Percentiles rank a stretch among this genome's conserved stretches.
These are phyloP conservation scores for Serendipita sp. DNA, from an alignment of 1,284 basidiomycete genomes.

Conservation along the genomic window DNA sequence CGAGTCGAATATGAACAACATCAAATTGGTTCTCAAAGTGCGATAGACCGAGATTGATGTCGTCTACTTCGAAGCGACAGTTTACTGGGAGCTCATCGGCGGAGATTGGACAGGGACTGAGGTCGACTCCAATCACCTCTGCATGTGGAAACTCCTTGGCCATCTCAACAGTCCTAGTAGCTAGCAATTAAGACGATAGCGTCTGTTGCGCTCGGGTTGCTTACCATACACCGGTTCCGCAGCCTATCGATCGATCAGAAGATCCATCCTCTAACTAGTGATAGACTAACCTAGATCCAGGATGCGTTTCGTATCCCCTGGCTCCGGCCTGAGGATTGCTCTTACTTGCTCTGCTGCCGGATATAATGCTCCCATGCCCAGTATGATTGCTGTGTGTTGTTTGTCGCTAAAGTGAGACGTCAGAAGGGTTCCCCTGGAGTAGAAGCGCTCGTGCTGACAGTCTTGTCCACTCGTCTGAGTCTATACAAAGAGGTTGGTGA, in stretches of 20 bases:
- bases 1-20: background rate
- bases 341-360: background rate
- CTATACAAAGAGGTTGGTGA: too few species aligned
- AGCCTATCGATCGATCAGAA: too few species aligned
- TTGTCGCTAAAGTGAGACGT: background rate
- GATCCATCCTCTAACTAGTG: too few species aligned
- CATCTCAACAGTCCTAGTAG: constrained; percentile 54
- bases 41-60: background rate
- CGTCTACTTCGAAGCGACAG: constrained; percentile 2
- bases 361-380: background rate
- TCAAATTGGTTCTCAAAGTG: constrained; percentile 5
- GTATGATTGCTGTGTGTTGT: background rate
- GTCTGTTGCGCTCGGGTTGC: background rate
- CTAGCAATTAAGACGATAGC: background rate
- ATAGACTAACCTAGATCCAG: background rate
- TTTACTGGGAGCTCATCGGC: background rate
- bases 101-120: constrained; percentile 40
- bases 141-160: constrained; percentile 44
- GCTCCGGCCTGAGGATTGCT: background rate
- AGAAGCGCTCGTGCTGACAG: too few species aligned
- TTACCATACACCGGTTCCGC: constrained; percentile 3
- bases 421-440: too few species aligned
- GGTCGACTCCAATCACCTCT: constrained; percentile 51
- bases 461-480: too few species aligned
- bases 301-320: background rate